Conservation (phyloP, 2,329 filamentous ascomycete genomes). For the Claviceps sp. region DNA sequence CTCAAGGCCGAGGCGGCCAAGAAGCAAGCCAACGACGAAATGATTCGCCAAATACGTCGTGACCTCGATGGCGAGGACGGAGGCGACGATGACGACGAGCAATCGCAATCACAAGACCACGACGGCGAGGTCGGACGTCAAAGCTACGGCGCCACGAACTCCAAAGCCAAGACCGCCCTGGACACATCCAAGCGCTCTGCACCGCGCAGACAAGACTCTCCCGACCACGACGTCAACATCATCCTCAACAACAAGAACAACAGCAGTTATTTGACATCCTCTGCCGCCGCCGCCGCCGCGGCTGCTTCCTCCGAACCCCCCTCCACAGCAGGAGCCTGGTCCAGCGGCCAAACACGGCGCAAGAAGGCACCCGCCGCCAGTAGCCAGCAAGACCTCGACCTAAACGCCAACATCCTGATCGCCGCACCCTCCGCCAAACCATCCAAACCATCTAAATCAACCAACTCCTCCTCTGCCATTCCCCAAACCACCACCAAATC, state of each 20-base stretch:
- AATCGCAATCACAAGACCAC: constrained; percentile 22
- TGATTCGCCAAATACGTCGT: constrained; percentile 53
- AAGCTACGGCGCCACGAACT: constrained; percentile 42
- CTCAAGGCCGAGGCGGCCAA: constrained; percentile 68
- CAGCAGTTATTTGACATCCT: neutral
- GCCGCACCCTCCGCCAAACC: constrained; percentile 6
- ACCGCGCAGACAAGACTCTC: constrained; percentile 17
- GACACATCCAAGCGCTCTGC: constrained; percentile 15
- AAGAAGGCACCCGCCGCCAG: constrained; percentile 19
- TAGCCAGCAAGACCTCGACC: constrained; percentile 25
- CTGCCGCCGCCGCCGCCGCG: constrained; percentile 9
- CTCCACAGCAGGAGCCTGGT: constrained; percentile 28
- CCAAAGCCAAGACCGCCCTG: constrained; percentile 12
- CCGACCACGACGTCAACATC: constrained; percentile 16
- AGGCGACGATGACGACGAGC: constrained; percentile 8
- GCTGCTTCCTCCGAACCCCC: constrained; percentile 10
- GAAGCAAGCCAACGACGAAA: constrained; percentile 69
- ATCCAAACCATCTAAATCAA: neutral
- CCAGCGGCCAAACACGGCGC: constrained; percentile 22
- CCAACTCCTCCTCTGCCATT: constrained; percentile 4
- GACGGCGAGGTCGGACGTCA: constrained; percentile 51
- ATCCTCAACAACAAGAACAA: constrained; percentile 12
- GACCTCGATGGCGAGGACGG: constrained; percentile 46
- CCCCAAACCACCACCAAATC: constrained; percentile 7
- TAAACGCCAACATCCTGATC: constrained; percentile 22